Evolutionary conservation across 2,329 filamentous ascomycete species (phyloP).

Genomic region (Camillea tinctor): DNA sequence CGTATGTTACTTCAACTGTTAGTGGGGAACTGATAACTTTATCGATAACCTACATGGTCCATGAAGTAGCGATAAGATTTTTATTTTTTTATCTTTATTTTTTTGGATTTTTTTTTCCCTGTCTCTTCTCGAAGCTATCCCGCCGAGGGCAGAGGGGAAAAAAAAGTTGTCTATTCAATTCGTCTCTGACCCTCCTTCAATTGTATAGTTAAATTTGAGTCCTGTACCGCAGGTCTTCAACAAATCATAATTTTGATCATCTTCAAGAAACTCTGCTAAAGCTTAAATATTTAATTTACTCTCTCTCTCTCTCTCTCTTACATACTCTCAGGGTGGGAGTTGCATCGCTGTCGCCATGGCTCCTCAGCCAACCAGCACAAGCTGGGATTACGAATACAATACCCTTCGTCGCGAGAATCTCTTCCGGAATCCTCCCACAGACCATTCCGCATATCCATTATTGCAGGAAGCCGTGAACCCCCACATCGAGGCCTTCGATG

Average conservation of each 20-base stretch:
- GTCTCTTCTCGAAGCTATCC: neutral
- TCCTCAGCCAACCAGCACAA: slow-evolving; percentile 58
- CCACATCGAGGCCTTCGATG: slow-evolving; percentile 95
- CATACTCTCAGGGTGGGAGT: neutral
- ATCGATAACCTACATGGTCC: neutral
- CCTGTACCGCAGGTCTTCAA: neutral
- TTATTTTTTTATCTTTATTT: too few species aligned
- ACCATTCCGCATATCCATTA: slow-evolving; percentile 83
- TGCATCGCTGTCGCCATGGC: slow-evolving; percentile 44
- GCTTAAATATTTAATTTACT: neutral
- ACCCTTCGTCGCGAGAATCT: slow-evolving; percentile 83
- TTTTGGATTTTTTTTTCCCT: slow-evolving; percentile 17
- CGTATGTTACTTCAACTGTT: neutral
- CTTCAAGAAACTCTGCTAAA: neutral
- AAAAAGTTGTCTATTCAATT: neutral
- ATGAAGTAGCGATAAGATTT: slow-evolving; percentile 27
- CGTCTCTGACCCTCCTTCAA: neutral
- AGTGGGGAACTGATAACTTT: neutral
- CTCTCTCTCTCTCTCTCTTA: too few species aligned
- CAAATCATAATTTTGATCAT: neutral
- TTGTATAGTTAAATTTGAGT: neutral
- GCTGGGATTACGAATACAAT: slow-evolving; percentile 85
- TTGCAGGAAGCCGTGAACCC: slow-evolving; percentile 84
- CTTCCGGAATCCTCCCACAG: slow-evolving; percentile 83
- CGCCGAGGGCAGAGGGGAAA: neutral